Evolutionary conservation across 345 rosid species (phyloP), one percentile per base, ranked within the genome.

Genomic region (Syzygium aromaticum): DNA sequence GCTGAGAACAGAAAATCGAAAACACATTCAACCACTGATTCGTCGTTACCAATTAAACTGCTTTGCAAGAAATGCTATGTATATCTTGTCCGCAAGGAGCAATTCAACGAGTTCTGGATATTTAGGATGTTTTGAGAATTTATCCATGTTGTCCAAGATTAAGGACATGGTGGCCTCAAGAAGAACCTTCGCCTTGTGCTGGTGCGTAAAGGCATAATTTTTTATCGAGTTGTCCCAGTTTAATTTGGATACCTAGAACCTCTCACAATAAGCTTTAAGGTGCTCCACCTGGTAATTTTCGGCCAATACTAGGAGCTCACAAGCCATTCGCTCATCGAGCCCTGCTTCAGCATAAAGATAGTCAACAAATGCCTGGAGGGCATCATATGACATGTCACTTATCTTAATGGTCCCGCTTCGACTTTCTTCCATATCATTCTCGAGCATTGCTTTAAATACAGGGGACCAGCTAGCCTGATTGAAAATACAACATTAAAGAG

Each of bases 381-480:
- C 94, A 30, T 95, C 95, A 7, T 93, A 93, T 30, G 98, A 91
- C 7, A 90, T 94, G 43, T 96, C 97, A 27, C 90, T 90, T 84
- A 97, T 96, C 92, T 92, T 96, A 89, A 95, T 95, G 23, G 93
- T 95, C 38, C 97, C 98, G 49, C 98, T 96, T n/a, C 89, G 91
- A 87, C 96, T 95, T 87, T 97, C 98, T 88, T 93, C 92, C 98
- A 94, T 96, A 90, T 95, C 98, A 67, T 95, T 94, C 90, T 96
- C 98, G 19, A 95, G 93, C 98, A 97, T 93, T 43, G 98, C 98
- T 91, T 92, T 94, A 82, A 97, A 96, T 59, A 97, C 98, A 1
- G 98, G 98, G 1, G 98, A 97, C 51, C 94, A 94, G 84, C 92
- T 92, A 28, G 90, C 98, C 98, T 96, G 92, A 67, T 87, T 83